These are phyloP conservation scores for Acer campestre DNA, from an alignment of 345 rosid species.

Conservation along the genomic window DNA sequence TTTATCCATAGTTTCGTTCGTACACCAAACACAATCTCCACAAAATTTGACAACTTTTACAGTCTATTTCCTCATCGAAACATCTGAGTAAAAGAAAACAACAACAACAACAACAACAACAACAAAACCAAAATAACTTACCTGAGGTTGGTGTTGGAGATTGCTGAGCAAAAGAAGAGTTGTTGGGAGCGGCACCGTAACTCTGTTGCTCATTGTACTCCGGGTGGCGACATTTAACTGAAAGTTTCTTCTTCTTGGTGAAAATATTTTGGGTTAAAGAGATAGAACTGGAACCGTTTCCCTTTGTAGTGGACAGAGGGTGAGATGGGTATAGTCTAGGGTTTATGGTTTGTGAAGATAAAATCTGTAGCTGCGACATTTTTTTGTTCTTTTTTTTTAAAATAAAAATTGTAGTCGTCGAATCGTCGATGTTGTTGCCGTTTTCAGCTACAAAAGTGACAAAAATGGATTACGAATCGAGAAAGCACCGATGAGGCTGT, in stretches of 20 bases:
- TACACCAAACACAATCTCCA: neutral
- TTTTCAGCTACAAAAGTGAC: neutral
- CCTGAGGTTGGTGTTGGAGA: slow-evolving; percentile 29
- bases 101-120: neutral
- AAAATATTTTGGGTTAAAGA: slow-evolving; percentile 24
- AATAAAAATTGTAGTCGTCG: neutral
- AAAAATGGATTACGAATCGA: neutral
- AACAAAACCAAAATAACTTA: neutral
- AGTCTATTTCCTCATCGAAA: neutral
- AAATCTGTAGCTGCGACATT: slow-evolving; percentile 42
- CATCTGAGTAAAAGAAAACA: neutral
- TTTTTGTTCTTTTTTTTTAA: neutral
- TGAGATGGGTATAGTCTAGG: slow-evolving; percentile 11
- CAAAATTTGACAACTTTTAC: neutral
- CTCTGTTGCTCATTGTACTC: slow-evolving; percentile 55
- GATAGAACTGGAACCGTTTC: slow-evolving; percentile 15
- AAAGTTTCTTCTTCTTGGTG: slow-evolving; percentile 29
- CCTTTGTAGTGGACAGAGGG: slow-evolving; percentile 19
- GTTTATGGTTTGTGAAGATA: slow-evolving; percentile 40
- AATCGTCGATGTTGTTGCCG: neutral
- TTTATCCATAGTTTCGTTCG: neutral
- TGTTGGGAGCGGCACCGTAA: slow-evolving; percentile 21
- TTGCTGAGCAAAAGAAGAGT: slow-evolving; percentile 32
- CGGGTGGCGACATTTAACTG: slow-evolving; percentile 60
- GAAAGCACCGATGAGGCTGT: neutral